Evolutionary conservation across 306 rosid species (phyloP).

Genomic region (Dalbergia cochinchinensis): DNA sequence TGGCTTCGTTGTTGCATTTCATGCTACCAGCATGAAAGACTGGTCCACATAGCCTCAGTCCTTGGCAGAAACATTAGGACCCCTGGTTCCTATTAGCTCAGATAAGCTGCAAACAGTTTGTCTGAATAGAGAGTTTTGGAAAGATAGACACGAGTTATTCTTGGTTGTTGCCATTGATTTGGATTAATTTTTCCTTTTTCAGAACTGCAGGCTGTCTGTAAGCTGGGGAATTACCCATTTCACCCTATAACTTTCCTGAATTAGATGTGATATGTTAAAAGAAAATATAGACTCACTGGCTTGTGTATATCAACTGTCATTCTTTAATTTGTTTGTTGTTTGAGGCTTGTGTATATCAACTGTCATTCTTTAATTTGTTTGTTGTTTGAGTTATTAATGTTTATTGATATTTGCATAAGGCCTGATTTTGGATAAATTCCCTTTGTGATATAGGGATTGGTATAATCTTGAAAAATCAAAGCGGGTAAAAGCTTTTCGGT

Average conservation of each 20-base stretch:
- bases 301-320: constrained; percentile 13
- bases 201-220: constrained; percentile 25
- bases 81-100: background rate
- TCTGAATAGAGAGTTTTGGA: constrained; percentile 7
- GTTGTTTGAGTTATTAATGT: constrained; percentile 41
- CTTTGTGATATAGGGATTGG: constrained; percentile 82
- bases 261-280: background rate
- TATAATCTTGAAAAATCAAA: constrained; percentile 96
- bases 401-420: constrained; percentile 37
- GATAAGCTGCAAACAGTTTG: background rate
- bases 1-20: constrained; percentile 4
- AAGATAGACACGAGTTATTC: background rate
- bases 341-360: constrained; percentile 16
- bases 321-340: constrained; percentile 33
- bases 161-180: constrained; percentile 20
- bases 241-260: background rate
- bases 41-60: constrained; percentile 6
- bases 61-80: constrained; percentile 4
- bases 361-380: constrained; percentile 27
- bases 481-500: constrained; percentile 94
- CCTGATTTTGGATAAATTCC: constrained; percentile 48
- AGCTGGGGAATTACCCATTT: background rate
- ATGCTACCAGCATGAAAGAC: background rate
- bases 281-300: background rate
- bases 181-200: background rate